These are phyloP conservation scores for Stephania yunnanensis DNA, from an alignment of 164 flowering plant genomes.

Conservation along the genomic window DNA sequence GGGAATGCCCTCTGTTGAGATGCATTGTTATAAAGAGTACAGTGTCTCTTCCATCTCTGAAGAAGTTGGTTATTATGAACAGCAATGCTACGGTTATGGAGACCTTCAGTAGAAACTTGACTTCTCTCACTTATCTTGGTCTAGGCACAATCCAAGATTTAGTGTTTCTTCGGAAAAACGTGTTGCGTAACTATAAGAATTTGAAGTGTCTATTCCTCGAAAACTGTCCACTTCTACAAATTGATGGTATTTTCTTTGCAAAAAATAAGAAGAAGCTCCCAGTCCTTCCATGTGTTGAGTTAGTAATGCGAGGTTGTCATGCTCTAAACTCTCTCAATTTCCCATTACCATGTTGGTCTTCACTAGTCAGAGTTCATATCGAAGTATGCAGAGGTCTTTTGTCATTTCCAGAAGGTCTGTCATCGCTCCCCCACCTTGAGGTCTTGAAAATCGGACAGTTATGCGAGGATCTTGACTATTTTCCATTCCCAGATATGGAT, in stretches of 20 bases:
- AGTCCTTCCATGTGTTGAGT: background rate
- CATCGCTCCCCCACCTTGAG: background rate
- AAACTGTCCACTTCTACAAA: background rate
- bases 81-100: background rate
- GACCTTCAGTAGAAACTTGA: background rate
- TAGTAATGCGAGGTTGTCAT: background rate
- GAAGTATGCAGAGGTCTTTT: background rate
- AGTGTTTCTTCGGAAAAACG: background rate
- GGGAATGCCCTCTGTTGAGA: background rate
- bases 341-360: no score
- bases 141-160: background rate
- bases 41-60: background rate
- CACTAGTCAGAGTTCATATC: background rate
- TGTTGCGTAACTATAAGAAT: background rate
- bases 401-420: slow-evolving; percentile 3
- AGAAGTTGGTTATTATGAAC: no score
- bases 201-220: background rate
- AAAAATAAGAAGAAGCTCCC: background rate
- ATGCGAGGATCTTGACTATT: background rate
- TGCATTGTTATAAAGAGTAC: no score
- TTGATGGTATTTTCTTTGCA: background rate
- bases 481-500: background rate
- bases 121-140: background rate
- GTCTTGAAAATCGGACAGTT: background rate
- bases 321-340: background rate